These are phyloP conservation scores for Fusarium algeriense DNA, from an alignment of 2,329 filamentous ascomycete species.

Conservation along the genomic window DNA sequence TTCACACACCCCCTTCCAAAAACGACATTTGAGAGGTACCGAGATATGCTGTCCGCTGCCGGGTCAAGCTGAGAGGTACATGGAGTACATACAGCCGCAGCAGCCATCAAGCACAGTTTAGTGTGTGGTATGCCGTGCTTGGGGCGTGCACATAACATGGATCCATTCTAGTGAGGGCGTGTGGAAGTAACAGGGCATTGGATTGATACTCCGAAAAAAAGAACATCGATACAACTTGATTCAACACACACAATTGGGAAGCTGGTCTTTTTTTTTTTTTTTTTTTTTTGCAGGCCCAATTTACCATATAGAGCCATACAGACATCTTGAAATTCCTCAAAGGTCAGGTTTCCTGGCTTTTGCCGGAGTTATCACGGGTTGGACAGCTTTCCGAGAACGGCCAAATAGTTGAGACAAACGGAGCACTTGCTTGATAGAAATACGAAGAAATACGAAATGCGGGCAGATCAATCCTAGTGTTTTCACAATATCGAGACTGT, in stretches of 20 bases:
- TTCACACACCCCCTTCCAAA: slow-evolving; percentile 1
- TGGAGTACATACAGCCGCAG: slow-evolving; percentile 48
- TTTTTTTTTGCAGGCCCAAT: not conserved
- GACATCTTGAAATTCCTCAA: not conserved
- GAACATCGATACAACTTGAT: not conserved
- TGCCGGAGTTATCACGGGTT: not conserved
- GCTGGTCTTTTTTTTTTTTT: not conserved
- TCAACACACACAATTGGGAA: not conserved
- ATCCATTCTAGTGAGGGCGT: slow-evolving; percentile 13
- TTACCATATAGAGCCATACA: too few species aligned
- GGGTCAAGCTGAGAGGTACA: slow-evolving; percentile 35
- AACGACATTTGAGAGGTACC: slow-evolving; percentile 6
- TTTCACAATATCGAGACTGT: not conserved
- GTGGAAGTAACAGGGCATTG: not conserved
- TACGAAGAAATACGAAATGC: not conserved
- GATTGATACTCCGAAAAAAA: not conserved
- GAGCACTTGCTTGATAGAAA: not conserved
- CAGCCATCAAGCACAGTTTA: slow-evolving; percentile 16
- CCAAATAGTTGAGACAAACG: not conserved
- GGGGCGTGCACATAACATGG: not conserved
- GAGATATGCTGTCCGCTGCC: not conserved
- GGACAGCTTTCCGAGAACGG: not conserved
- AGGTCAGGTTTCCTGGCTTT: not conserved
- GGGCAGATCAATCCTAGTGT: not conserved
- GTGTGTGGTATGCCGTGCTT: slow-evolving; percentile 27